These are phyloP conservation scores for Sporothrix phasma DNA, from an alignment of 2,329 filamentous ascomycete genomes.

Conservation along the genomic window DNA sequence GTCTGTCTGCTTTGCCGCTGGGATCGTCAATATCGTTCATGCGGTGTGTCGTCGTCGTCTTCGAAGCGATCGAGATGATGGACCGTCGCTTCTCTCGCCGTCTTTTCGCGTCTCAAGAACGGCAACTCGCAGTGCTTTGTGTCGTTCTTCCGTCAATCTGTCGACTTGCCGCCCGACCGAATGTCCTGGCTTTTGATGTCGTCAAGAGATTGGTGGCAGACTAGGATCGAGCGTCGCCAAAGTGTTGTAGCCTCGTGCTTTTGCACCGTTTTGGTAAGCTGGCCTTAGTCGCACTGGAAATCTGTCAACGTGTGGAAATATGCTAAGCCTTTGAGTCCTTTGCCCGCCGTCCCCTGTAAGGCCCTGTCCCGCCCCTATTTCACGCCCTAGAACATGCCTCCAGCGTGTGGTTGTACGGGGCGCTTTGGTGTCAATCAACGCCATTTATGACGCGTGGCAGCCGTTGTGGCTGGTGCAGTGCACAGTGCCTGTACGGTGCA, in stretches of 20 bases:
- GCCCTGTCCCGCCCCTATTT: neutral
- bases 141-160: neutral
- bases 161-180: neutral
- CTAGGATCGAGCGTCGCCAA: neutral
- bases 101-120: neutral
- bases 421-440: neutral
- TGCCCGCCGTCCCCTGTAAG: neutral
- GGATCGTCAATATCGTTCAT: neutral
- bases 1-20: neutral
- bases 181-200: neutral
- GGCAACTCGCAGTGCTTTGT: neutral
- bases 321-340: neutral
- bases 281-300: neutral
- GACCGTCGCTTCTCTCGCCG: too few relatives aligned
- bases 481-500: neutral
- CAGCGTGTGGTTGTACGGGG: neutral
- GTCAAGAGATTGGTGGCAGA: neutral
- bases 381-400: neutral
- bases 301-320: neutral
- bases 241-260: neutral
- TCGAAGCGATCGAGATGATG: neutral
- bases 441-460: constrained; percentile 4
- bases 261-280: neutral
- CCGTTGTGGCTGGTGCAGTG: neutral
- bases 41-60: neutral